Evolutionary conservation across 2,329 filamentous ascomycete genomes (phyloP).

Genomic region (Sarocladium oryzae): DNA sequence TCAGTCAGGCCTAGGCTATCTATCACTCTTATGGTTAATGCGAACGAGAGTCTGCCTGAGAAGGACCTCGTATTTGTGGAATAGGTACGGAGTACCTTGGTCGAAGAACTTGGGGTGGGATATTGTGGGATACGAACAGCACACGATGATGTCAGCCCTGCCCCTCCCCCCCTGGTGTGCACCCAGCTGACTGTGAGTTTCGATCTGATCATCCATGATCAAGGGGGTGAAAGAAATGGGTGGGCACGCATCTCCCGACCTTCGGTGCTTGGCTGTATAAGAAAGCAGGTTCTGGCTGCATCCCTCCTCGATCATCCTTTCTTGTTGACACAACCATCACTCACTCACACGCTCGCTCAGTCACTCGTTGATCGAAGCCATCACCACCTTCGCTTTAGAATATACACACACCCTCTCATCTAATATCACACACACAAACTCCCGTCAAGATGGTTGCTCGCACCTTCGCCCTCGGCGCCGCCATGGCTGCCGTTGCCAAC

Average conservation of each 20-base stretch:
- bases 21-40: no score
- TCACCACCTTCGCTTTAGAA: not conserved
- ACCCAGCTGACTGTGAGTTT: not conserved
- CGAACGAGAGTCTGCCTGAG: not conserved
- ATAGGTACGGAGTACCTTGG: no score
- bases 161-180: not conserved
- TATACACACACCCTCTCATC: not conserved
- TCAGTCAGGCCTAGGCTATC: no score
- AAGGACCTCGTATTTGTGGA: slow-evolving; percentile 3
- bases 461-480: not conserved
- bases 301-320: not conserved
- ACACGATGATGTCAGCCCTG: slow-evolving; percentile 1
- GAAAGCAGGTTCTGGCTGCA: not conserved
- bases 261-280: not conserved
- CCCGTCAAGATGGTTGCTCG: slow-evolving; percentile 1
- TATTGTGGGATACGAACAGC: slow-evolving; percentile 6
- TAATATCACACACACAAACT: not conserved
- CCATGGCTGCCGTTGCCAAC: not conserved
- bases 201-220: not conserved
- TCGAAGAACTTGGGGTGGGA: no score
- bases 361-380: not conserved
- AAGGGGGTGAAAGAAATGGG: not conserved
- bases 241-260: not conserved
- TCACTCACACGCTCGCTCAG: not conserved
- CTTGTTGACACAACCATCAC: not conserved